Evolutionary conservation across 2,329 filamentous ascomycete genomes (phyloP), one percentile per base, ranked within the genome.

Genomic region (Neopestalotiopsis rosae): DNA sequence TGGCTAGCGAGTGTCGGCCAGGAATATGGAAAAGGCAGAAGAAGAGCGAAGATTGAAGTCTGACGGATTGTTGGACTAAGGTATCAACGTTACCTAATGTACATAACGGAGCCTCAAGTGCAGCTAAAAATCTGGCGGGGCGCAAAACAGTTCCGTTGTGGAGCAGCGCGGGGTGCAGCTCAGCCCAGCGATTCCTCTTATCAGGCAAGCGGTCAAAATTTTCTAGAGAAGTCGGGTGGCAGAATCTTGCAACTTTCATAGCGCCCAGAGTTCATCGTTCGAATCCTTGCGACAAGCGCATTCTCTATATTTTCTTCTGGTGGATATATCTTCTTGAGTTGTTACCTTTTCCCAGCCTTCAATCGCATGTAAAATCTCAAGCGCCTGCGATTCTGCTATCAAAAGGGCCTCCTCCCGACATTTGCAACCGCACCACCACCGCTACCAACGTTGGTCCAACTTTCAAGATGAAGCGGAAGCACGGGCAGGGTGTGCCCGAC

Each of bases 381-480:
- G 45, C 10, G 17, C 45, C 45, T 7, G n/a, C 17, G 17, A 52
- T 24, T 1, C 45, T 52, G 45, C 45, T 52, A 7, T 17, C 20
- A 20, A 52, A 24, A 20, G 17, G 9, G 45, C 45, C 14, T 52
- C 45, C 45, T 52, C 45, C 45, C 9, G 14, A 9, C 45, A 20
- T 9, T 9, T 52, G 45, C 45, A 7, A 38, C 34, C 34, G 45
- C n/a, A 52, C n/a, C 10, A 17, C 17, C 17, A 7, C 45, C n/a
- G 3, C 9, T 20, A n/a, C n/a, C 34, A 38, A 38, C 6, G 6
- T 38, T 6, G 34, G 45, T 52, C 9, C 45, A 59, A 32, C n/a
- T 28, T 38, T 32, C 52, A 45, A 62, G 32, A 68, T 68, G 69
- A 69, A 70, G 42, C 67, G 78, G 32, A 88, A 87, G n/a, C n/a